Evolutionary conservation across 2,329 filamentous ascomycete species (phyloP), one percentile per base, ranked within the genome.

Genomic region (Eutypella sp.): DNA sequence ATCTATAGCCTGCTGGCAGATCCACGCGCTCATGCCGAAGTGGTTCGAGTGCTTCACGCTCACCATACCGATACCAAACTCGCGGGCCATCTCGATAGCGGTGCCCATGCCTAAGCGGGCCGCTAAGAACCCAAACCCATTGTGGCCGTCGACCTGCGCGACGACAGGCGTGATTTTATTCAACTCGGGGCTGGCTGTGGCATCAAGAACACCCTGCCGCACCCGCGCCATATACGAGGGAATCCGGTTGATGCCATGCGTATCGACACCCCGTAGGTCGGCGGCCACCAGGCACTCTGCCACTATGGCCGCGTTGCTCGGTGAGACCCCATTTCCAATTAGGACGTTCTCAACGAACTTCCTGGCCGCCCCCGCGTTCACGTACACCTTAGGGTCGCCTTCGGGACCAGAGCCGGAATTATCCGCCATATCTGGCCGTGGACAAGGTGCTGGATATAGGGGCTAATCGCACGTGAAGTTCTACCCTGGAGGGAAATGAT

Each of bases 1-100:
- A 47, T 92, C 84, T 13, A 91, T 65, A 0, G 87, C 88, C 64
- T 89, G 82, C 62, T 88, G 84, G 10, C 90, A 86, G 0, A 90
- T 61, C 85, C 87, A 92, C 0, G 88, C 87, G 3, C 78, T 78
- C 87, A 93, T 93, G 44, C 88, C 88, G 57, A 87, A 91, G 63
- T 92, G 87, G 57, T 92, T 92, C 34, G 82, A 87, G 65, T 85
- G 84, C 63, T 83, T 86, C 58, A 92, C 73, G 47, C 78, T 81
- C 0, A 85, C 84, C 77, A 93, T 82, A 22, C 87, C 88, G 51
- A 92, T 87, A 11, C 87, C 87, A 56, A 75, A 81, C 2, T 67
- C 62, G 20, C 70, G 66, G 0, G 87, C 87, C 66, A 85, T 82
- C 9, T 78, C 72, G 39, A 90, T 80, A 1, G 87, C 87, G 0